phyloP scores from a whole-genome alignment of 2,329 filamentous ascomycete genomes.

The Cladosporium halotolerans region DNA sequence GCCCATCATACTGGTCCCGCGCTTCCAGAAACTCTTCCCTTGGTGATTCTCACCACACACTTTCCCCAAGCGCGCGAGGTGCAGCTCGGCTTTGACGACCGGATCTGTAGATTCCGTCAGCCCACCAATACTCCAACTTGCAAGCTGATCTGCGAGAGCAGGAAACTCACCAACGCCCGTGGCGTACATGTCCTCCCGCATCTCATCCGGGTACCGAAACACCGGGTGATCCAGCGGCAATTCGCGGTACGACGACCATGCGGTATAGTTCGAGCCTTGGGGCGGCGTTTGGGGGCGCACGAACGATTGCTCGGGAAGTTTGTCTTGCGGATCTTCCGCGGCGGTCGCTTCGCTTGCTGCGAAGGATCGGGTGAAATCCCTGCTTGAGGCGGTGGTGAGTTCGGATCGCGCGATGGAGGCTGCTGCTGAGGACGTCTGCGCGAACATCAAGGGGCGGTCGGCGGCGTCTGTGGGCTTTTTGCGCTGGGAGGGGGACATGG shows the following conservation, averaged over 20 bases:
- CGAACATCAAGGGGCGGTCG: no score
- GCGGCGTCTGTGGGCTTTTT: no score
- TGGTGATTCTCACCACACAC: background rate
- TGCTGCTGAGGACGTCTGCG: no score
- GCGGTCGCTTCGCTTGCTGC: no score
- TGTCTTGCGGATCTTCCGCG: no score
- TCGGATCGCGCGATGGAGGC: no score
- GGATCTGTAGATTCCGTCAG: background rate
- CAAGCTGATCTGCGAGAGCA: background rate
- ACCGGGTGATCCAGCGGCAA: slow-evolving; percentile 1
- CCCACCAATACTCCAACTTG: no score
- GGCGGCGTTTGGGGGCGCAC: slow-evolving; percentile 1
- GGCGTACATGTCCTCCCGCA: background rate
- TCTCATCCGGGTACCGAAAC: background rate
- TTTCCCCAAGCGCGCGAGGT: slow-evolving; percentile 1
- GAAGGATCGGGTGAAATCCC: no score
- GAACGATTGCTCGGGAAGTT: background rate
- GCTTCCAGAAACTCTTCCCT: background rate
- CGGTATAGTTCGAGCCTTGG: background rate
- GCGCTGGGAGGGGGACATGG: no score
- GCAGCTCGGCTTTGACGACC: slow-evolving; percentile 2
- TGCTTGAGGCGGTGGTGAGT: no score
- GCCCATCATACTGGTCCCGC: slow-evolving; percentile 3
- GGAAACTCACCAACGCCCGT: background rate
- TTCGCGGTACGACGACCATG: slow-evolving; percentile 3